A percentile compares a stretch with the other conserved stretches of the same genome.
Conservation (phyloP, 768 basidiomycete species). For the Tulasnella sp. region DNA sequence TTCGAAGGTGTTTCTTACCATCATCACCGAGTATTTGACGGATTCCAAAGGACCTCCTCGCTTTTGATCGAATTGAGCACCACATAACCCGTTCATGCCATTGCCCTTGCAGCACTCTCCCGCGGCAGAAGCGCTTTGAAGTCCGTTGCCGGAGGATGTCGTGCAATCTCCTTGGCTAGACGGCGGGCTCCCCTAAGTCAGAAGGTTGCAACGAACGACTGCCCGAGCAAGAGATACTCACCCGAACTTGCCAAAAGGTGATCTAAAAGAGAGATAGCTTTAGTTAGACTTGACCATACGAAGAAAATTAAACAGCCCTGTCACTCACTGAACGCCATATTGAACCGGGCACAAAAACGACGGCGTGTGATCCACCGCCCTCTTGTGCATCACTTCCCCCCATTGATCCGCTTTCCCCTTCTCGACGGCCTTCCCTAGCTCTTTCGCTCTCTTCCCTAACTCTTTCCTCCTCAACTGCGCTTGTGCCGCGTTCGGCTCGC, state of each 20-base stretch:
- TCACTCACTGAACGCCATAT: constrained; percentile 16
- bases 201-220: neutral
- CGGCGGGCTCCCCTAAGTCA: no score
- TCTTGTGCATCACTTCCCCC: constrained; percentile 25
- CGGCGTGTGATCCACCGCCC: constrained; percentile 22
- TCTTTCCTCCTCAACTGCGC: no score
- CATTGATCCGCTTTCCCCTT: constrained; percentile 23
- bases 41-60: neutral
- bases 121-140: neutral
- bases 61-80: neutral
- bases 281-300: neutral
- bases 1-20: neutral
- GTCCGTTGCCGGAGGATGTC: neutral
- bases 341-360: constrained; percentile 23
- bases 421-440: no score
- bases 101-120: constrained; percentile 9
- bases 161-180: neutral
- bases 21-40: neutral
- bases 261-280: neutral
- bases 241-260: neutral
- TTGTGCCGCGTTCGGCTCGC: neutral
- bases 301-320: neutral
- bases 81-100: neutral
- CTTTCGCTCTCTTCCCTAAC: no score
- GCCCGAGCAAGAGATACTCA: neutral